Base-by-base conservation (phyloP, 371 early-diverging fungal genomes). In the Capillidium heterosporum region DNA sequence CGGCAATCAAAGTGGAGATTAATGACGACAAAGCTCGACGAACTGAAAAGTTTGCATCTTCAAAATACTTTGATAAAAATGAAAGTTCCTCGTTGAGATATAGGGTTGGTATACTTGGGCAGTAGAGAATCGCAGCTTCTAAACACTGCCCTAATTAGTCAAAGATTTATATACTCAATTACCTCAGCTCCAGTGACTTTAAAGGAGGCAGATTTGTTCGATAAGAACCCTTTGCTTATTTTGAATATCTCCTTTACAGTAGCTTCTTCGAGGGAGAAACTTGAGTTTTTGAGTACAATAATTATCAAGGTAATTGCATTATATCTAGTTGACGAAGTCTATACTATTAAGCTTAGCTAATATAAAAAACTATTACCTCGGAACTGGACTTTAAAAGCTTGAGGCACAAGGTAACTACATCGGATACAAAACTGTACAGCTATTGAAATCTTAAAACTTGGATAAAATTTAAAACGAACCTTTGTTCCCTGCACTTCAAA, bases 51-150 rank as follows among this genome's bases (percentile, higher is more conserved):
- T 17, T 32, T 7, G 55, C 40, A 17, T 17, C 11, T 7, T 54
- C 43, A 41, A 54, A 54, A 8, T 54, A 21, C 42, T 54, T 54
- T 13, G 42, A 7, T 7, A 54, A 28, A 2, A 13, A 32, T 11
- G 55, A 43, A 2, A 54, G 32, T 28, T 54, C 55, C 42, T 54
- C 55, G 15, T 39, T 54, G 2, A 54, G 32, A 28, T 54, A 54
- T 24, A 54, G 42, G 11, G 15, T 32, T 8, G 55, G 35, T 10
- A 32, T 19, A 43, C 42, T 54, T n/a, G 40, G 5, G 24, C 55
- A 54, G 24, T 54, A 32, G 13, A 54, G 29, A 5, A 54, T 31
- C 17, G 32, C 42, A 15, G 55, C 51, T 32, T 50, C 51, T 17
- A 50, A 29, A 29, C 51, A 50, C 51, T 50, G 5, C 8, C 11